These are phyloP conservation scores for Paspalum notatum DNA, from an alignment of 176 grass and related monocot genomes.

Conservation along the genomic window DNA sequence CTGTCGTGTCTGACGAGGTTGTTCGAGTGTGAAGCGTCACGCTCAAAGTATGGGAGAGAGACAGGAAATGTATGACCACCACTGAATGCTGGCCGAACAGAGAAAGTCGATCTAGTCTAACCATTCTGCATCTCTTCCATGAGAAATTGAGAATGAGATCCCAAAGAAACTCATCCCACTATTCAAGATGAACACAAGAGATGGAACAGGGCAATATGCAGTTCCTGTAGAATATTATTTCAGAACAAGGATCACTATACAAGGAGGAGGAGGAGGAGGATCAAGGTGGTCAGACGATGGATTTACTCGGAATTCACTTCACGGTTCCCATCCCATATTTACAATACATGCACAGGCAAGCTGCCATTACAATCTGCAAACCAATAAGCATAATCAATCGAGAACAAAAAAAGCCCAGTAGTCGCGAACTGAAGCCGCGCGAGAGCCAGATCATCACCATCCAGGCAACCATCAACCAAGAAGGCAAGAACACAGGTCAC, in stretches of 20 bases:
- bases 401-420: not conserved
- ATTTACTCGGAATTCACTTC: not conserved
- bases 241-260: not conserved
- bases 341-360: conserved; percentile 20
- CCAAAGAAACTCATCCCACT: too few species aligned
- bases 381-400: not conserved
- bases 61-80: conserved; percentile 22
- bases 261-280: not conserved
- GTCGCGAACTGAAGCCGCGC: too few species aligned
- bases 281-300: not conserved
- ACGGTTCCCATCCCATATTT: conserved; percentile 3
- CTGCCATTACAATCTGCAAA: conserved; percentile 22
- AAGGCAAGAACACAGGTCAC: not conserved
- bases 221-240: not conserved
- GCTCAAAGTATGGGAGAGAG: not conserved
- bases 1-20: not conserved
- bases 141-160: not conserved
- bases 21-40: conserved; percentile 6
- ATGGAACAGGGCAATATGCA: not conserved
- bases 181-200: not conserved
- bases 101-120: not conserved
- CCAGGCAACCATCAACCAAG: not conserved
- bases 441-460: not conserved
- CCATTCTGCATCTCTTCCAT: not conserved
- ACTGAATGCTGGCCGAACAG: not conserved